Base-by-base conservation (phyloP, 768 basidiomycete species). In the Tephrocybe sp. region DNA sequence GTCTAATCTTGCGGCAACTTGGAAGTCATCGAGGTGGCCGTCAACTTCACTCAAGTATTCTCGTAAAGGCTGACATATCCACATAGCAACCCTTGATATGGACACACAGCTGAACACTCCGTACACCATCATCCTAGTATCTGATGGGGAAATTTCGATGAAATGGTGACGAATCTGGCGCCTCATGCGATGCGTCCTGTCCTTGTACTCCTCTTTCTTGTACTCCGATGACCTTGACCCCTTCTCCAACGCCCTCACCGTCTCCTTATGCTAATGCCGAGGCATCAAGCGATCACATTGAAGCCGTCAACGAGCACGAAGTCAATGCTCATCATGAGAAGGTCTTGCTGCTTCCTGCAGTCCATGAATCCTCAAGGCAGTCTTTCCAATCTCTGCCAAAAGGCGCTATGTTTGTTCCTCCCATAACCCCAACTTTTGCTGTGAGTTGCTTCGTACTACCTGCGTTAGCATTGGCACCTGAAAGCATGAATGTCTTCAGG, bases 331-430 rank as follows among this genome's bases (percentile, higher is more conserved):
- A 50, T 19, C 31, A 44, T 26, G 50, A 41, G 13, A 45, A 51
- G 41, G 30, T n/a, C 14, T 4, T 36, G 30, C 20, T 39, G 4
- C 32, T 33, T 11, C 8, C 12, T 40, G 23, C 33, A 34, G 26
- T 26, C 23, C n/a, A 39, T 20, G 11, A 30, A 38, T 33, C 50
- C n/a, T 36, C 46, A 10, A 40, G n/a, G 16, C 45, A 19, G 22
- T 31, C 41, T n/a, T 22, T 26, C 9, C 16, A 48, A 19, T 16
- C 31, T 31, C 56, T 57, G 33, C 59, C 59, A 12, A 60, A 60
- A 46, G 59, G 59, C 16, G 59, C 59, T n/a, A 45, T 57, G 51
- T 31, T 42, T 13, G 38, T 52, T 11, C 47, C 55, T 41, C 49
- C 49, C n/a, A 10, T 32, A 4, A 41, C 42, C 20, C 46, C 53